Base-by-base conservation (phyloP, 768 basidiomycete species). In the Butyriboletus loyo region DNA sequence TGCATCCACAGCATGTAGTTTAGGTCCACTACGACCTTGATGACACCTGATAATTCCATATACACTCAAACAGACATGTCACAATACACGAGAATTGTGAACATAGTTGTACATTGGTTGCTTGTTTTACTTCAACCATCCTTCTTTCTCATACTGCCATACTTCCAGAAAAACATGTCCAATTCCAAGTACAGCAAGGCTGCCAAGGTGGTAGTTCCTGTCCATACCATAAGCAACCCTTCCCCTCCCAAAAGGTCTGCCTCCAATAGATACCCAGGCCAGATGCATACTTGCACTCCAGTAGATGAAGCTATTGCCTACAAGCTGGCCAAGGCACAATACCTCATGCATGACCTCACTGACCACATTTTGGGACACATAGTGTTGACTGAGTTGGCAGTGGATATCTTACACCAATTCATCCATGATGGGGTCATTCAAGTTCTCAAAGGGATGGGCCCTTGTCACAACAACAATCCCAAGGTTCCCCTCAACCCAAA, bases 291-390 rank as follows among this genome's bases (percentile, higher is more conserved):
- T 0, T 39, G 53, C n/a, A 39, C 37, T n/a, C 19, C 24, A n/a
- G n/a, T n/a, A n/a, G 46, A 48, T 25, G 32, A 17, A 1, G 50
- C 46, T 9, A 32, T 60, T 15, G 27, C 50, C 2, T 15, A 35
- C 10, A 51, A 58, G 41, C 34, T 53, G 25, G 50, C 22, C 0
- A 41, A 50, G 10, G 56, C 48, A n/a, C 56, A 39, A 4, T 42
- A 32, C 10, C 17, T 58, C 7, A 41, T 41, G 40, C 7, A 41
- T 5, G 40, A 41, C 25, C 24, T 41, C 40, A 24, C 40, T 1
- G 40, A 57, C 22, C 58, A 55, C 11, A 39, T 49, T 9, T 32
- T 57, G 2, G 53, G 56, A 1, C 41, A 53, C 17, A 32, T 49
- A 7, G 43, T 53, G 0, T 45, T 47, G 17, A 56, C 52, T 0